These are phyloP conservation scores for Grigorovia transvaalensis DNA, from an alignment of 805 yeast species.

Conservation along the genomic window DNA sequence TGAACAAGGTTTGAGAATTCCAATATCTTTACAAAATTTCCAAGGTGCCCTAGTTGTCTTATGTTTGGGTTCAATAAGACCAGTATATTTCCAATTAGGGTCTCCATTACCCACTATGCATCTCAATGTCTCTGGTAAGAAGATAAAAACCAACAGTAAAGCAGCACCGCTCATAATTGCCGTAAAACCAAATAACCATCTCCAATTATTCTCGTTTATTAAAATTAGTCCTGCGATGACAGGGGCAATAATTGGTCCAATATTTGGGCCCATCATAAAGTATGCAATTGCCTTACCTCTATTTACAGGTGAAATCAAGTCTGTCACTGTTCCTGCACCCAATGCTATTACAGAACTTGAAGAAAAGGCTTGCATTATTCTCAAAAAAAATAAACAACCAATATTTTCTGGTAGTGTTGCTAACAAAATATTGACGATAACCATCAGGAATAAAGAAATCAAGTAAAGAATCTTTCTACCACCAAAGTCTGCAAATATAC, in stretches of 20 bases:
- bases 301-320: slow-evolving; percentile 51
- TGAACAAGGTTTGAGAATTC: slow-evolving; percentile 21
- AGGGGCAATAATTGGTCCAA: slow-evolving; percentile 83
- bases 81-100: slow-evolving; percentile 16
- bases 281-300: slow-evolving; percentile 78
- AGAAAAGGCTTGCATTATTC: slow-evolving; percentile 69
- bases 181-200: slow-evolving; percentile 75
- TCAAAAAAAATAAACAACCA: slow-evolving; percentile 56
- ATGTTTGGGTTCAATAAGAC: not conserved
- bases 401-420: slow-evolving; percentile 55
- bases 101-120: slow-evolving; percentile 48
- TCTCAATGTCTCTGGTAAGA: slow-evolving; percentile 74
- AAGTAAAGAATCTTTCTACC: slow-evolving; percentile 60
- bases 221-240: slow-evolving; percentile 73
- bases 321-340: slow-evolving; percentile 87
- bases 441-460: slow-evolving; percentile 43
- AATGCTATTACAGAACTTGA: slow-evolving; percentile 82
- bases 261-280: slow-evolving; percentile 76
- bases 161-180: slow-evolving; percentile 55
- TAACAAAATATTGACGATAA: slow-evolving; percentile 55
- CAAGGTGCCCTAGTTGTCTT: slow-evolving; percentile 5
- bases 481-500: slow-evolving; percentile 43
- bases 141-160: slow-evolving; percentile 39
- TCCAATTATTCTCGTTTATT: slow-evolving; percentile 60
- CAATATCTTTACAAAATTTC: slow-evolving; percentile 16